Percentiles rank a stretch among this genome's conserved stretches.
These are phyloP conservation scores for Pichia sp. DNA, from an alignment of 1,139 yeast genomes.

Conservation along the genomic window DNA sequence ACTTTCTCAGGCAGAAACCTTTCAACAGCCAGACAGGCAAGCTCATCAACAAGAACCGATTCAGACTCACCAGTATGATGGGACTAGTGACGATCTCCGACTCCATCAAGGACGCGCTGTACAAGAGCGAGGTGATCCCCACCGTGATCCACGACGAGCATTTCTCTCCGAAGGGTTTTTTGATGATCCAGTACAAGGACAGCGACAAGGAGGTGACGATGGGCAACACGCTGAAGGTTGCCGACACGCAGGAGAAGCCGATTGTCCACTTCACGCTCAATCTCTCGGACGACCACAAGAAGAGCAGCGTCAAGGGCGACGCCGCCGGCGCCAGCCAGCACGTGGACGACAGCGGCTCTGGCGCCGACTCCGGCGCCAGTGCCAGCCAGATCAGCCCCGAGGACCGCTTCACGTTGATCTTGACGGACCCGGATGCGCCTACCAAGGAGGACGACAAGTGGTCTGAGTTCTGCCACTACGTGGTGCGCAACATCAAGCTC, in stretches of 20 bases:
- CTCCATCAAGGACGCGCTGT: constrained; percentile 56
- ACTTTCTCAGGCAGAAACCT: not conserved
- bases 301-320: not conserved
- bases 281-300: constrained; percentile 38
- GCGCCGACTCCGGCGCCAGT: not conserved
- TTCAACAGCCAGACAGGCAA: not conserved
- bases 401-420: constrained; percentile 66
- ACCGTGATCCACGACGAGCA: constrained; percentile 47
- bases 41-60: not conserved
- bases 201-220: constrained; percentile 62
- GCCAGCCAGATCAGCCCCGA: constrained; percentile 22
- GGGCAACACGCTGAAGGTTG: constrained; percentile 68
- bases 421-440: constrained; percentile 96
- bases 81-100: constrained; percentile 57
- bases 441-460: constrained; percentile 74
- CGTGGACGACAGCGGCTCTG: not conserved
- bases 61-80: constrained; percentile 22
- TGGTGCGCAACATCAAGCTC: constrained; percentile 59
- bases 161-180: constrained; percentile 34
- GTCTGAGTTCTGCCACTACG: constrained; percentile 83
- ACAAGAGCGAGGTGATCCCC: constrained; percentile 58
- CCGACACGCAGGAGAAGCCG: constrained; percentile 64
- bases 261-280: constrained; percentile 62
- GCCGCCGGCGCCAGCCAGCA: not conserved
- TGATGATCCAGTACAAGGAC: constrained; percentile 45